A percentile compares a stretch with the other conserved stretches of the same genome.
Evolutionary conservation across 2,329 filamentous ascomycete species (phyloP).

Genomic region (Cordyceps cicadae): DNA sequence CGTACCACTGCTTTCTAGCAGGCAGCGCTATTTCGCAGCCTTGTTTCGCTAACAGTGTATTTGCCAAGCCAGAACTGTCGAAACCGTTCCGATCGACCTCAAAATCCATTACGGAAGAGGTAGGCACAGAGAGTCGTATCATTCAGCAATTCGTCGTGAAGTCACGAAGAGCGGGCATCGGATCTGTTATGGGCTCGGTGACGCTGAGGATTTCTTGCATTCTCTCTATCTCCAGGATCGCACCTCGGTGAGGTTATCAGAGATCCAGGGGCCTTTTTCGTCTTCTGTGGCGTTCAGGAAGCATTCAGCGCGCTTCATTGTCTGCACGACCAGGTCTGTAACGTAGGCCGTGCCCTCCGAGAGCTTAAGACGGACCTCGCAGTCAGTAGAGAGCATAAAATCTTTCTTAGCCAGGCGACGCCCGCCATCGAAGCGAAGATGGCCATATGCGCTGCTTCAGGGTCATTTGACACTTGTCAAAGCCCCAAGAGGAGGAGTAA

Average conservation of each 20-base stretch:
- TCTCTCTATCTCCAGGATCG: constrained; percentile 51
- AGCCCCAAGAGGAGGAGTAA: constrained; percentile 91
- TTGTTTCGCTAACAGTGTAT: too few species aligned
- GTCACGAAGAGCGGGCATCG: neutral
- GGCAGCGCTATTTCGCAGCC: too few species aligned
- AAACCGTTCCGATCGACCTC: too few species aligned
- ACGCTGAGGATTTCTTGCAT: constrained; percentile 44
- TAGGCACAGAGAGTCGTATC: too few species aligned
- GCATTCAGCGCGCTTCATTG: constrained; percentile 74
- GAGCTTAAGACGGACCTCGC: constrained; percentile 82
- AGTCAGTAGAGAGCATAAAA: constrained; percentile 94
- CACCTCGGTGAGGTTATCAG: constrained; percentile 58
- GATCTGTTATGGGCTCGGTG: constrained; percentile 9
- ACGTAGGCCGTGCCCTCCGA: constrained; percentile 71
- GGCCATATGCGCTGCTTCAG: constrained; percentile 96
- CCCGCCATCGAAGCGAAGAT: constrained; percentile 88
- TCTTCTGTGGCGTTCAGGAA: constrained; percentile 72
- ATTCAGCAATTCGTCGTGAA: too few species aligned
- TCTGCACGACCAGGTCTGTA: constrained; percentile 89
- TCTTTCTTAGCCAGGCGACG: constrained; percentile 93
- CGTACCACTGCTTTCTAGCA: too few species aligned
- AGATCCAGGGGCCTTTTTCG: constrained; percentile 79
- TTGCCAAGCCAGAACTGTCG: too few species aligned
- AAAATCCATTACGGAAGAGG: too few species aligned
- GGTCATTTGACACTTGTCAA: constrained; percentile 85